Evolutionary conservation across 176 grass and related monocot genomes (phyloP).

Genomic region (Eleusine indica): DNA sequence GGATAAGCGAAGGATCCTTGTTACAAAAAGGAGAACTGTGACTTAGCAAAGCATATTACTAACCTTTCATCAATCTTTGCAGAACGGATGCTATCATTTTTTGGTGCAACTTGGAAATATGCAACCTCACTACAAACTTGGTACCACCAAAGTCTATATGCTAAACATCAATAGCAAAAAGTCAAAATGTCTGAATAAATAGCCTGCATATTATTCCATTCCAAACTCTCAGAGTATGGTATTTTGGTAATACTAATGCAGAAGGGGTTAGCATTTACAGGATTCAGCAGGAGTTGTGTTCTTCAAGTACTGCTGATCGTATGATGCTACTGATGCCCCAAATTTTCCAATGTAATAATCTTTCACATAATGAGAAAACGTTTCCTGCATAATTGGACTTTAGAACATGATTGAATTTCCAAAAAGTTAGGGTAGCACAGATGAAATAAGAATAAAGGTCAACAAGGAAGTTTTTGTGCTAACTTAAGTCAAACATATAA

Average conservation of each 20-base stretch:
- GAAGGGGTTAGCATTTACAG: constrained; percentile 46
- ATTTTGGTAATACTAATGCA: constrained; percentile 6
- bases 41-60: constrained; percentile 20
- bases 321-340: constrained; percentile 65
- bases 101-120: constrained; percentile 92
- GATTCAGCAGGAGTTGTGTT: constrained; percentile 80
- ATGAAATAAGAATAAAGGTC: constrained; percentile 27
- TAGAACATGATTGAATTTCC: constrained; percentile 18
- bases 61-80: constrained; percentile 79
- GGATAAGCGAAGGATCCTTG: constrained; percentile 5
- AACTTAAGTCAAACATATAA: not conserved
- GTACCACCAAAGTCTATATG: constrained; percentile 88
- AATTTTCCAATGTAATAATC: constrained; percentile 81
- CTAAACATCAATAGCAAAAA: constrained; percentile 52
- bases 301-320: constrained; percentile 92
- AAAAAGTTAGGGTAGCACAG: constrained; percentile 16
- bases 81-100: constrained; percentile 84
- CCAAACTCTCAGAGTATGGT: constrained; percentile 15
- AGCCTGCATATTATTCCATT: constrained; percentile 18
- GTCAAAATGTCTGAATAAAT: constrained; percentile 11
- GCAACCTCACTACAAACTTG: constrained; percentile 98
- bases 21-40: not conserved
- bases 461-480: constrained; percentile 1
- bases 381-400: constrained; percentile 58
- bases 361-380: constrained; percentile 77